Conservation (phyloP, 2,329 filamentous ascomycete species). For the Paecilomyces formosus region DNA sequence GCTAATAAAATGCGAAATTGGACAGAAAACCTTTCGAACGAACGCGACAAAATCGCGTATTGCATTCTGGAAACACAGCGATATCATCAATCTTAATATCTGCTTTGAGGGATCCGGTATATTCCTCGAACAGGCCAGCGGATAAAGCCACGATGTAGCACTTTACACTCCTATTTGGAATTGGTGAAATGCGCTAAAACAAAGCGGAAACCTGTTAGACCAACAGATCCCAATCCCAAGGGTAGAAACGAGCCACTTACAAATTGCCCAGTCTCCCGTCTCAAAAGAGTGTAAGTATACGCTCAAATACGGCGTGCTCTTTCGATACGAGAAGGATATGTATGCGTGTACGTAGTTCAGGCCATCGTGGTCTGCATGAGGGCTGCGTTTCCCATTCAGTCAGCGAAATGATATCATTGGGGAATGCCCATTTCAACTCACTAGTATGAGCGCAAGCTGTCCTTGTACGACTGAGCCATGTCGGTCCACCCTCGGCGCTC, state of each 20-base stretch:
- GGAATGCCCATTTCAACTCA: slow-evolving; percentile 1
- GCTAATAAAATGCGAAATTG: too few species aligned
- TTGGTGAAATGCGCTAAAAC: too few species aligned
- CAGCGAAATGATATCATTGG: not conserved
- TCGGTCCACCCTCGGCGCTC: slow-evolving; percentile 5
- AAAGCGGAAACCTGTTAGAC: too few species aligned
- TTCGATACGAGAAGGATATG: slow-evolving; percentile 8
- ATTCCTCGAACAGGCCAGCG: too few species aligned
- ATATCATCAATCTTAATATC: too few species aligned
- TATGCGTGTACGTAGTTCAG: slow-evolving; percentile 5
- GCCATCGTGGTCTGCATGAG: not conserved
- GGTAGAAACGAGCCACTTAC: not conserved
- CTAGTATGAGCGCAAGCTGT: slow-evolving; percentile 8
- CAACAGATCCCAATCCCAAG: too few species aligned
- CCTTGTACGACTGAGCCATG: slow-evolving; percentile 7
- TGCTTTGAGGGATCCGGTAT: too few species aligned
- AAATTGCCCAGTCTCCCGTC: slow-evolving; percentile 1
- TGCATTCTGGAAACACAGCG: too few species aligned
- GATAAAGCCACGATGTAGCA: too few species aligned
- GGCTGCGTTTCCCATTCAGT: not conserved
- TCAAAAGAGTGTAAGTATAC: slow-evolving; percentile 6
- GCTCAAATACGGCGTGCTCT: slow-evolving; percentile 4
- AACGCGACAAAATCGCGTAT: too few species aligned
- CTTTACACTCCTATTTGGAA: too few species aligned
- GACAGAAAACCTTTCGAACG: too few species aligned